Evolutionary conservation across 192 early-diverging fungal genomes (phyloP), one percentile per base, ranked within the genome.

Genomic region (Umbelopsis ramanniana): DNA sequence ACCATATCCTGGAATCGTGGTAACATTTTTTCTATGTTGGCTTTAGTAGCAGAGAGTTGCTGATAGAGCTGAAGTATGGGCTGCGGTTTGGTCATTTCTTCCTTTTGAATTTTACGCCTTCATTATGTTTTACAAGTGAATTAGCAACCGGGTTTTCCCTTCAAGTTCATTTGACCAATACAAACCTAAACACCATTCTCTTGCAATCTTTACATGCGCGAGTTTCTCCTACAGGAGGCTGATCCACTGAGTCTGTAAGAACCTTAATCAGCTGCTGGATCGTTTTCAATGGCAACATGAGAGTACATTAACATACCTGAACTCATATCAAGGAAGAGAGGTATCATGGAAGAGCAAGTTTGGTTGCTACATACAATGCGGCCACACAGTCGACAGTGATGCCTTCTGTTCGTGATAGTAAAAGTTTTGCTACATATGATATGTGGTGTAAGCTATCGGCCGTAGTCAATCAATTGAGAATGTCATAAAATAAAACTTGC

Each of bases 331-430:
- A 81, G 40, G 60, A 79, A 81, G 11, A 82, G 57, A 5, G 80
- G 74, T n/a, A 79, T 76, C 70, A 71, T 81, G 3, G 70, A 72
- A 4, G 89, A 90, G 69, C 90, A 91, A 35, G 29, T 29, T 19
- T 75, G 38, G 11, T 84, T 81, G 43, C 79, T 84, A 70, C 90
- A 91, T 10, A 90, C 76, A 9, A 91, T 83, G 7, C 87, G 81
- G 7, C 91, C 91, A 68, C 91, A 93, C 4, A 93, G 70, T 10
- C 91, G 84, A 69, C 91, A 93, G 73, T 93, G 91, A 69, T 93
- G 91, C 19, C 88, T 84, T 23, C 91, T 86, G 67, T 86, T 85
- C 2, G 86, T 78, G 29, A 91, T 50, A 10, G 75, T 67, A 66
- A 76, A 76, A 15, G 11, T 22, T 24, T 45, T 48, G 8, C 75